These are phyloP conservation scores for Tremellales sp. DNA, from an alignment of 1,284 basidiomycete species.

Conservation along the genomic window DNA sequence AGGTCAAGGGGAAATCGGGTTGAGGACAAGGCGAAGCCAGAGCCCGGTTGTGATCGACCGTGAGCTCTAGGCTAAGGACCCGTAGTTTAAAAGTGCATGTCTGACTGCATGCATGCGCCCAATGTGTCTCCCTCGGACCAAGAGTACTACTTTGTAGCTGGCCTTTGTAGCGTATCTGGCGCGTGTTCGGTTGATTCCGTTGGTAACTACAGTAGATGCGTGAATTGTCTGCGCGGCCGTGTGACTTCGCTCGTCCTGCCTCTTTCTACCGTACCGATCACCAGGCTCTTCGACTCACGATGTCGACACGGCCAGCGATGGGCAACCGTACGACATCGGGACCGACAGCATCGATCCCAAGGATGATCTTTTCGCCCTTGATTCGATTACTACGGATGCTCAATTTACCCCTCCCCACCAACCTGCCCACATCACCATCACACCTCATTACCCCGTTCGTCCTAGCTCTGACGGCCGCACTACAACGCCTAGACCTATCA, in stretches of 20 bases:
- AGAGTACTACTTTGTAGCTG: too few species aligned
- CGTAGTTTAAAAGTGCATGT: background rate
- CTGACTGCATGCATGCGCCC: too few species aligned
- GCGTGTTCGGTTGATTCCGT: too few species aligned
- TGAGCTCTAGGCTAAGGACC: background rate
- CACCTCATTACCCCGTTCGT: conserved; percentile 30
- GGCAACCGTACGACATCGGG: background rate
- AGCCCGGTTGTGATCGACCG: background rate
- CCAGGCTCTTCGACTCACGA: too few species aligned
- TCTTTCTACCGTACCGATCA: too few species aligned
- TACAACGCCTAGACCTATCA: conserved; percentile 67
- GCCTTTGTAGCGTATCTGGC: too few species aligned
- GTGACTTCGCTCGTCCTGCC: too few species aligned
- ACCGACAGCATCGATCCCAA: conserved; percentile 23
- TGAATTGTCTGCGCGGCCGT: too few species aligned
- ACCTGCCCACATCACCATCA: conserved; percentile 21
- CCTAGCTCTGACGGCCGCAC: conserved; percentile 37
- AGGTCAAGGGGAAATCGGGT: conserved; percentile 35
- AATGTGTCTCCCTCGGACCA: too few species aligned
- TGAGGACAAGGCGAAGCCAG: background rate
- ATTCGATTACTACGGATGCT: conserved; percentile 26
- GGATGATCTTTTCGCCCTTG: conserved; percentile 37
- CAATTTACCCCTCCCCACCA: conserved; percentile 21
- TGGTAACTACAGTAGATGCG: too few species aligned
- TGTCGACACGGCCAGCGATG: background rate